Evolutionary conservation across 768 basidiomycete species (phyloP), one percentile per base, ranked within the genome.

Genomic region (Tremella mesenterica): DNA sequence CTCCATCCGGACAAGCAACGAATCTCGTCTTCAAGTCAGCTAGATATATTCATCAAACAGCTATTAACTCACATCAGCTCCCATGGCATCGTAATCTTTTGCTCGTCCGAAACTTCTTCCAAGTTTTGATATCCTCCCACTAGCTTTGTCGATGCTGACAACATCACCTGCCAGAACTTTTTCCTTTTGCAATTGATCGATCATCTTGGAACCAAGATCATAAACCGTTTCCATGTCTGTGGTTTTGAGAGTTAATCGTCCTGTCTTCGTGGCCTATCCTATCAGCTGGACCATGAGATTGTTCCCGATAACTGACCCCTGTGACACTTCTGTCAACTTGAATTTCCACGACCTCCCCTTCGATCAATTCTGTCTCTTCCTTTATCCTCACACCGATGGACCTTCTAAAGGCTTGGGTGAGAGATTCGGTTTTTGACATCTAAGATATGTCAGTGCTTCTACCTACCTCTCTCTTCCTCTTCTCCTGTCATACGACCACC

Each of bases 171-270:
- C 79, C 5, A 90, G 79, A 5, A 97, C 90, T 66, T 96, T 97
- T 76, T 97, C 95, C 75, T 96, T 95, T 33, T 89, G 86, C 26
- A 99, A 76, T 3, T 91, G 85, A 61, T 99, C 95, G 45, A 99
- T 97, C 95, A 99, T 97, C 80, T 97, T 99, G 46, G 85, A 88
- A 10, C 95, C 95, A 27, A 97, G 80, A 75, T 99, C 95, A 71
- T 99, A 99, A 28, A 99, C 85, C 4, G 95, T 97, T 77, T 97
- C 95, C 95, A 99, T 97, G 73, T 97, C 93, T 2, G 91, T 95
- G 13, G 90, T 93, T 75, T 97, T 97, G 65, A 99, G 86, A 0
- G 95, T 97, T 56, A 97, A 74, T 72, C 95, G 92, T 2, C 93
- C 95, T 1, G 95, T 96, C 76, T 96, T 97, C 3, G 91, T 95